Percentiles rank a stretch among this genome's conserved stretches.
phyloP scores from a whole-genome alignment of 2,329 filamentous ascomycete genomes.

The Phialophora chinensis region DNA sequence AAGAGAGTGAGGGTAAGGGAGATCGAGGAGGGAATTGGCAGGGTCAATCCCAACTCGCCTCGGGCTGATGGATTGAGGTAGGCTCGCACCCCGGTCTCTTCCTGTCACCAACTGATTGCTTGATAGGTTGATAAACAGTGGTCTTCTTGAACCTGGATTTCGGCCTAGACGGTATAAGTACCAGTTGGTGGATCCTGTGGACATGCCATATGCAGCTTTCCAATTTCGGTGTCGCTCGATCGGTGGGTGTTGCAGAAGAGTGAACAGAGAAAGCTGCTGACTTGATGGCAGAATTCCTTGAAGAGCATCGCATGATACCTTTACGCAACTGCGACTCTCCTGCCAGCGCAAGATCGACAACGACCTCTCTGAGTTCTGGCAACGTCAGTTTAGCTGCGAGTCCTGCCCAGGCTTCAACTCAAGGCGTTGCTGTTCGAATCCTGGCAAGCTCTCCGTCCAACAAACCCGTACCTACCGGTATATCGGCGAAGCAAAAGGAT shows the following conservation, averaged over 20 bases:
- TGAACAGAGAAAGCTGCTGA: slow-evolving; percentile 3
- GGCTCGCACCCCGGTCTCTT: background rate
- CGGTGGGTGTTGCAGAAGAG: slow-evolving; percentile 17
- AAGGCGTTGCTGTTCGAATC: background rate
- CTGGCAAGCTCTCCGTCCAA: background rate
- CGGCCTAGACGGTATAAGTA: slow-evolving; percentile 50
- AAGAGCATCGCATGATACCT: slow-evolving; percentile 13
- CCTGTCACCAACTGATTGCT: background rate
- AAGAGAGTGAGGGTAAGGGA: slow-evolving; percentile 32
- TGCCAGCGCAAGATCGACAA: slow-evolving; percentile 20
- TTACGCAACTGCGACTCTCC: slow-evolving; percentile 2
- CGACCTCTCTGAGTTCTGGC: slow-evolving; percentile 14
- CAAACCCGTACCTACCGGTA: background rate
- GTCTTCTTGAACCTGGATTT: slow-evolving; percentile 34
- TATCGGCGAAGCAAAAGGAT: slow-evolving; percentile 1
- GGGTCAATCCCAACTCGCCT: slow-evolving; percentile 7
- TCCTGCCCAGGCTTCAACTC: background rate
- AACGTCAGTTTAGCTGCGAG: slow-evolving; percentile 6
- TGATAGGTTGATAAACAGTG: slow-evolving; percentile 33
- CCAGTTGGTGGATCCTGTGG: slow-evolving; percentile 55
- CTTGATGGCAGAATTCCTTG: slow-evolving; percentile 20
- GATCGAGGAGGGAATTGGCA: slow-evolving; percentile 21
- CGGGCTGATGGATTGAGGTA: slow-evolving; percentile 28
- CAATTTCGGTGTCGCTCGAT: slow-evolving; percentile 39
- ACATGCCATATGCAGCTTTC: slow-evolving; percentile 56